Base-by-base conservation (phyloP, 441 rosid species). In the Capsella rubella region DNA sequence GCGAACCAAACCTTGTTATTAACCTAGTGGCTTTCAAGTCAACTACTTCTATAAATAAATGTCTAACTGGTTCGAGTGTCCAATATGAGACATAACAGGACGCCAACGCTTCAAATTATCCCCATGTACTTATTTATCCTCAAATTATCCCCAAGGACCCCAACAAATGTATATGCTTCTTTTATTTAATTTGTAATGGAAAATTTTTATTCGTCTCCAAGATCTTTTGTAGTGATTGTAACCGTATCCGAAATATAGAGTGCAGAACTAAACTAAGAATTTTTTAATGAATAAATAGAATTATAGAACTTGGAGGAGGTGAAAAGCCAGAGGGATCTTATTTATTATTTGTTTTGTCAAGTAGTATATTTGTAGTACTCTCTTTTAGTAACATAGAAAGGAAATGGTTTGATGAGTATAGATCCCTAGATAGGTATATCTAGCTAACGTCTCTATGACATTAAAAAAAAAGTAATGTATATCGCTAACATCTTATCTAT, bases 21-120 rank as follows among this genome's bases (percentile, higher is more conserved):
- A 59, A 59, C 35, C 43, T 35, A 58, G 16, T 39, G 43, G 11
- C 34, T 14, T 40, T 72, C 35, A 72, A 63, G 7, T 43, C 69
- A 72, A 32, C 42, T 42, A 52, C 56, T 45, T 73, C 5, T 45
- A 21, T 21, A 18, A 49, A 25, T 54, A 56, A 55, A n/a, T 47
- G 56, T 43, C 51, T 58, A 47, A 35, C 15, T 68, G 46, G 43
- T 63, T 52, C 47, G 34, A 42, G 35, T 43, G 39, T 34, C 6
- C 28, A 14, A 62, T 21, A 16, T 27, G 29, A 53, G 63, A 53
- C 63, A 42, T 39, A 28, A 29, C 14, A 32, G 51, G 31, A 46
- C 58, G 5, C 8, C 12, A 63, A 55, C 43, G 35, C 28, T 57
- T 69, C 32, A 7, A 12, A 3, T 3, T 3, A 29, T 28, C n/a